A percentile compares a stretch with the other conserved stretches of the same genome.
These are phyloP conservation scores for Talaromyces trachyspermus DNA, from an alignment of 495 filamentous ascomycete genomes.

Conservation along the genomic window DNA sequence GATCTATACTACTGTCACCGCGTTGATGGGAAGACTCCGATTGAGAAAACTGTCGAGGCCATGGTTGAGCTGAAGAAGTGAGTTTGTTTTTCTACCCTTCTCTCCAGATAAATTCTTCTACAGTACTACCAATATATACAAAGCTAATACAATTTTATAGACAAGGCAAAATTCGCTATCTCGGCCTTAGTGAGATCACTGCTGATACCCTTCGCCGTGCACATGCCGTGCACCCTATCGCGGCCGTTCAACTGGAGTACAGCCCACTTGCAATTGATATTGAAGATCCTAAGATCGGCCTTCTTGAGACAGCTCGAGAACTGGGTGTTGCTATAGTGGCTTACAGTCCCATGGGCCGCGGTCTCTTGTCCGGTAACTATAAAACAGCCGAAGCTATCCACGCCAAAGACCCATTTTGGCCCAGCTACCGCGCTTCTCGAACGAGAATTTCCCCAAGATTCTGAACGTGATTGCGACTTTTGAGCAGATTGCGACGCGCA, in stretches of 20 bases:
- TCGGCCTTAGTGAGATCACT: conserved; percentile 52
- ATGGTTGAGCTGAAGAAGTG: conserved; percentile 23
- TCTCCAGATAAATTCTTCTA: background rate
- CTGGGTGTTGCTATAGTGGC: conserved; percentile 55
- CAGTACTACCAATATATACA: background rate
- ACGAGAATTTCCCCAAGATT: conserved; percentile 47
- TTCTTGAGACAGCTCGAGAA: conserved; percentile 51
- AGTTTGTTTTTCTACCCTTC: background rate
- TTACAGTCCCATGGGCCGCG: conserved; percentile 55
- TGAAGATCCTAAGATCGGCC: conserved; percentile 35
- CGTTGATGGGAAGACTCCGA: conserved; percentile 48
- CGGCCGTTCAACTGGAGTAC: conserved; percentile 59
- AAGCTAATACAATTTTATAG: conserved; percentile 18
- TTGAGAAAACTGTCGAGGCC: conserved; percentile 38
- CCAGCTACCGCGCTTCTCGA: conserved; percentile 37
- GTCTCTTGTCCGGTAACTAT: conserved; percentile 47
- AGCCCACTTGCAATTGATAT: conserved; percentile 53
- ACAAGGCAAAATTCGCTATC: conserved; percentile 52
- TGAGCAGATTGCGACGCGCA: conserved; percentile 35
- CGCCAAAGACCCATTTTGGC: conserved; percentile 34
- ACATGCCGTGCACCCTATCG: conserved; percentile 49
- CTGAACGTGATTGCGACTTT: conserved; percentile 37
- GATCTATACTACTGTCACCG: conserved; percentile 60
- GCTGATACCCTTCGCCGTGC: conserved; percentile 52
- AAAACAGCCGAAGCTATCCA: conserved; percentile 36